phyloP scores from a whole-genome alignment of 1,139 yeast genomes.

The Dujonia santamariae region DNA sequence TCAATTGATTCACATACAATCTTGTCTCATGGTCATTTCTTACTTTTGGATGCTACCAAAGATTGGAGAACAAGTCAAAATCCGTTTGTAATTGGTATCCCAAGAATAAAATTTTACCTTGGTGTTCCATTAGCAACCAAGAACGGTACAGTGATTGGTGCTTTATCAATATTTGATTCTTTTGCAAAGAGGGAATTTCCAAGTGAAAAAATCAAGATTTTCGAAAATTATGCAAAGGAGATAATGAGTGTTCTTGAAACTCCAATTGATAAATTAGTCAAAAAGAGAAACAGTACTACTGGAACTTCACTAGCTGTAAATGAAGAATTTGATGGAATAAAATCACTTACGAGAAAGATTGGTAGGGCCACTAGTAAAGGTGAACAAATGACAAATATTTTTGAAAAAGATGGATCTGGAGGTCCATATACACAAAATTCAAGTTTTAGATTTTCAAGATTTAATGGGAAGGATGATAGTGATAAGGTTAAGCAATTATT shows the following conservation, averaged over 20 bases:
- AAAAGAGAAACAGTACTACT: constrained; percentile 6
- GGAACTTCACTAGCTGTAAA: constrained; percentile 4
- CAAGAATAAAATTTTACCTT: constrained; percentile 57
- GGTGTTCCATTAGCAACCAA: constrained; percentile 55
- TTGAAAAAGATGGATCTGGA: constrained; percentile 63
- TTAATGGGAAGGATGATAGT: constrained; percentile 15
- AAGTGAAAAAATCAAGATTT: constrained; percentile 26
- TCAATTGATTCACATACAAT: constrained; percentile 69
- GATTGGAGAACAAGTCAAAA: constrained; percentile 67
- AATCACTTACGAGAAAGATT: constrained; percentile 21
- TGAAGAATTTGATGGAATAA: constrained; percentile 18
- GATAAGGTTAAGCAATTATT: constrained; percentile 20
- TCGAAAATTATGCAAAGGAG: constrained; percentile 38
- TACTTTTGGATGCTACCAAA: constrained; percentile 53
- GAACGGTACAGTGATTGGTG: constrained; percentile 49
- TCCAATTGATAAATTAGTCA: constrained; percentile 21
- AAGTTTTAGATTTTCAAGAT: constrained; percentile 37
- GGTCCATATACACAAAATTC: constrained; percentile 51
- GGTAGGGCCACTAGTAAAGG: constrained; percentile 56
- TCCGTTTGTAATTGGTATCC: constrained; percentile 62
- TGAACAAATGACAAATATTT: constrained; percentile 35
- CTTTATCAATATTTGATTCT: constrained; percentile 58
- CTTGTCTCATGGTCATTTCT: constrained; percentile 52
- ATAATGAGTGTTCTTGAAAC: constrained; percentile 42
- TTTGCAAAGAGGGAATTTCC: constrained; percentile 38